Evolutionary conservation across 371 early-diverging fungal species (phyloP), one percentile per base, ranked within the genome.

Genomic region (Circinella minor): DNA sequence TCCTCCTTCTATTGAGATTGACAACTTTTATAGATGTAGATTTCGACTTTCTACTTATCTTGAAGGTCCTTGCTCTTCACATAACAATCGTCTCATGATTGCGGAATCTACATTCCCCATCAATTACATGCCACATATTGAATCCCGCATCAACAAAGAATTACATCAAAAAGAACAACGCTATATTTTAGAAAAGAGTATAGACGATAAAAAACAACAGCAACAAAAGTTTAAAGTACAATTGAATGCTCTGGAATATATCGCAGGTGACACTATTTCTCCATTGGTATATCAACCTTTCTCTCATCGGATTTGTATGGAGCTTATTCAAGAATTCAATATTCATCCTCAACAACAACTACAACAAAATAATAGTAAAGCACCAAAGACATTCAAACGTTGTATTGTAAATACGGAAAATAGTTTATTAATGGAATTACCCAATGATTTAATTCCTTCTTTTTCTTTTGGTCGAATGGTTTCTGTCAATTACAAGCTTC

Each of bases 41-140:
- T 81, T 81, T 67, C 61, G 67, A 38, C 62, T 81, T 36, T 68
- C 72, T n/a, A 77, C 78, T 15, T 71, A 69, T 13, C 46, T 79
- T 27, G 67, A 79, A 67, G 57, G 57, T n/a, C 27, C 57, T 10
- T 57, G 34, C 27, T 36, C 66, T 68, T 13, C 62, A 57, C 6
- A 18, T 59, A 13, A 34, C 11, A 7, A 59, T 34, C 37, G 34
- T 11, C 4, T 27, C 9, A 20, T 59, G 60, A 10, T 36, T 4
- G 61, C 61, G 1, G n/a, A 36, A 38, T 13, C 61, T 3, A 9
- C 14, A 14, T 61, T 18, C 18, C 62, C 61, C 7, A 67, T 79
- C 6, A 49, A 46, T 4, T 80, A 77, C 54, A 71, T 71, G 48
- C 80, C 80, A 10, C 75, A 73, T 48, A 75, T 80, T n/a, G 77